Conservation (phyloP, 108 stramenopile species). For the Epipyxis sp. region DNA sequence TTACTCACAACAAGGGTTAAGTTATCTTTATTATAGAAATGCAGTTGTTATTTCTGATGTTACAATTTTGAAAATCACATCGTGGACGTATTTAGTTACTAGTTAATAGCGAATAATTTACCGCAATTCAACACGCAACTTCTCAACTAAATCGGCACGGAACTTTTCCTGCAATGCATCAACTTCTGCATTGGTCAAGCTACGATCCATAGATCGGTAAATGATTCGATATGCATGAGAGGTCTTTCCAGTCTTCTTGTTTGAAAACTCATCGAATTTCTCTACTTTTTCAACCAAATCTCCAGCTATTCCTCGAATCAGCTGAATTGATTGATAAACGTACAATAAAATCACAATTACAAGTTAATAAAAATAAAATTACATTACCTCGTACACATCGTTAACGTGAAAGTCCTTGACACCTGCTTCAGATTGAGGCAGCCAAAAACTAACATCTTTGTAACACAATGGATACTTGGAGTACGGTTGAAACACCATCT, state of each 20-base stretch:
- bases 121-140: not conserved
- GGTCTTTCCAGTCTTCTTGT: conserved; percentile 77
- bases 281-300: conserved; percentile 84
- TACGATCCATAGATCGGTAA: conserved; percentile 91
- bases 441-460: conserved; percentile 93
- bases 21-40: too few species aligned
- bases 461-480: conserved; percentile 87
- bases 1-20: too few species aligned
- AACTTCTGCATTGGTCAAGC: conserved; percentile 91
- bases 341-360: not conserved
- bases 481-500: conserved; percentile 79
- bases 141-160: not conserved
- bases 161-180: conserved; percentile 67
- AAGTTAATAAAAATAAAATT: not conserved
- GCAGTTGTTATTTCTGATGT: too few species aligned
- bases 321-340: not conserved
- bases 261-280: conserved; percentile 79
- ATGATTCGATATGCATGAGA: conserved; percentile 85
- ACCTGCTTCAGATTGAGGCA: conserved; percentile 51
- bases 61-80: too few species aligned
- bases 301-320: conserved; percentile 75
- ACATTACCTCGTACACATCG: conserved; percentile 75
- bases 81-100: too few species aligned
- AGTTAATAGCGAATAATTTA: conserved; percentile 6
- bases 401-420: conserved; percentile 63